Percentiles rank a stretch among this genome's conserved stretches.
Conservation (phyloP, 768 basidiomycete genomes). For the Leccinum rimulosum region DNA sequence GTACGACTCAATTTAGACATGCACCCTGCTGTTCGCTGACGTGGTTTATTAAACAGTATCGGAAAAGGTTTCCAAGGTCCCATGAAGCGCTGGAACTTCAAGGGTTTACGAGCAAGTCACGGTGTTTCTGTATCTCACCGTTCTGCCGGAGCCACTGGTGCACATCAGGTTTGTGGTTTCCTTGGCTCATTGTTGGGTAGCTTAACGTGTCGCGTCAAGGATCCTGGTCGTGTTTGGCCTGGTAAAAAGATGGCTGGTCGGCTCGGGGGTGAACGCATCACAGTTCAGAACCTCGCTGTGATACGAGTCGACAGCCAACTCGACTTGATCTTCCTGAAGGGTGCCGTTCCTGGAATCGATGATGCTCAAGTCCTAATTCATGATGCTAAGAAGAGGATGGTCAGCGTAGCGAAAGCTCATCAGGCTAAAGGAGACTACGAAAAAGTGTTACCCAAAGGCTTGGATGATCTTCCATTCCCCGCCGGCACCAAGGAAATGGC, state of each 20-base stretch:
- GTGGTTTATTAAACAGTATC: constrained; percentile 51
- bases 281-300: constrained; percentile 85
- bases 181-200: not conserved
- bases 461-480: constrained; percentile 87
- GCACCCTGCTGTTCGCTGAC: constrained; percentile 6
- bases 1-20: constrained; percentile 44
- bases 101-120: constrained; percentile 88
- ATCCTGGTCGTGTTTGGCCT: constrained; percentile 93
- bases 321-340: constrained; percentile 87
- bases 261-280: constrained; percentile 80
- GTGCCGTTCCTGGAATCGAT: constrained; percentile 88
- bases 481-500: constrained; percentile 82
- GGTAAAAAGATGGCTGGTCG: constrained; percentile 99
- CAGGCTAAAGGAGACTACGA: constrained; percentile 71
- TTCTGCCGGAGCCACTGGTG: constrained; percentile 89
- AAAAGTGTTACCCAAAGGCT: constrained; percentile 76
- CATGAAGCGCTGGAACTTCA: constrained; percentile 96
- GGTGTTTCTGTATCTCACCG: constrained; percentile 96
- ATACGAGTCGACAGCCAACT: constrained; percentile 83
- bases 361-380: constrained; percentile 81
- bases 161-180: constrained; percentile 71
- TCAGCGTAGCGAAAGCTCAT: constrained; percentile 56
- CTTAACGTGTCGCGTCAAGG: constrained; percentile 45
- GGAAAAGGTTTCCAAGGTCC: constrained; percentile 97
- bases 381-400: constrained; percentile 88